These are phyloP conservation scores for Aspergillus homomorphus DNA, from an alignment of 495 filamentous ascomycete species.

Conservation along the genomic window DNA sequence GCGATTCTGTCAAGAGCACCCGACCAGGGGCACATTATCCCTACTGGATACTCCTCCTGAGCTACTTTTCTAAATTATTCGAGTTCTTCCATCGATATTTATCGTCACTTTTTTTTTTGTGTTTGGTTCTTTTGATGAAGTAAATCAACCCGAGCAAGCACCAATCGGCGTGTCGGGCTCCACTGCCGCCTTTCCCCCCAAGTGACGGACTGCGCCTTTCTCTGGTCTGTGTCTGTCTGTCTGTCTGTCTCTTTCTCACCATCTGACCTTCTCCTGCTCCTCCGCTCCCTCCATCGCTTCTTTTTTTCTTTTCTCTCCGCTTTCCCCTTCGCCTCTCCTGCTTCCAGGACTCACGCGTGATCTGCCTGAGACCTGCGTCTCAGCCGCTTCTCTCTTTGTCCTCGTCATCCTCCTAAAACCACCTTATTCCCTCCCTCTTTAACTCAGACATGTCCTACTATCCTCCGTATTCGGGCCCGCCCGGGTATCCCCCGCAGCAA, in stretches of 20 bases:
- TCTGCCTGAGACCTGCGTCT: neutral
- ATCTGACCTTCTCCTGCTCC: slow-evolving; percentile 11
- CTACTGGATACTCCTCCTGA: too few species aligned
- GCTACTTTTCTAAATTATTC: too few species aligned
- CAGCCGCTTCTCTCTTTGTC: slow-evolving; percentile 1
- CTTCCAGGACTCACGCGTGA: slow-evolving; percentile 8
- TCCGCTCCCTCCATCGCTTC: neutral
- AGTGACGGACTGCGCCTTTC: slow-evolving; percentile 6
- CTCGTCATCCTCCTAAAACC: neutral
- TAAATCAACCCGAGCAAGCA: neutral
- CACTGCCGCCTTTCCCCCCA: neutral
- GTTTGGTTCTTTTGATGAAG: neutral
- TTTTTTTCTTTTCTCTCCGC: neutral
- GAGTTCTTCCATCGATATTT: too few species aligned
- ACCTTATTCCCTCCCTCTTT: neutral
- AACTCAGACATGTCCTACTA: slow-evolving; percentile 49
- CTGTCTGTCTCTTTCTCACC: slow-evolving; percentile 5
- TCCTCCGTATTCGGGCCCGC: slow-evolving; percentile 43
- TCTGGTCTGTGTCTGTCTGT: too few species aligned
- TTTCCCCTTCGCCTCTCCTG: slow-evolving; percentile 2
- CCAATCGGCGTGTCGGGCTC: slow-evolving; percentile 2
- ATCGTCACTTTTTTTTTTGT: neutral
- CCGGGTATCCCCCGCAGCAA: slow-evolving; percentile 51
- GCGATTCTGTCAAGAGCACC: too few species aligned
- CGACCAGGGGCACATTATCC: too few species aligned